Base-by-base conservation (phyloP, 768 basidiomycete genomes). In the Phanerochaete sordida region DNA sequence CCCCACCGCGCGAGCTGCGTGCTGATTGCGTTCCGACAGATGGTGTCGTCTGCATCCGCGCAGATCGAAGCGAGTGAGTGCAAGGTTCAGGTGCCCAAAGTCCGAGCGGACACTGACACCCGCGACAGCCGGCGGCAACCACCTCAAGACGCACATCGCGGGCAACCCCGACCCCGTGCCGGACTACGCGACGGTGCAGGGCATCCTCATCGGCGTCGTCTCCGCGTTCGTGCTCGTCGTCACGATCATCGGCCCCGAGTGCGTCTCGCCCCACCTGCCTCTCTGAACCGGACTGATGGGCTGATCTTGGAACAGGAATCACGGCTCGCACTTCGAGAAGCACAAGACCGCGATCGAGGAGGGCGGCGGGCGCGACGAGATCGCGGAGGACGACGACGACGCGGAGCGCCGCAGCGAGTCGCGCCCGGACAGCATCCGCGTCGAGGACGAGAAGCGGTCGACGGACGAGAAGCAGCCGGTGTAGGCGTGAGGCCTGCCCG, bases 161-260 rank as follows among this genome's bases (percentile, higher is more conserved):
- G 68, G 72, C 5, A 46, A 65, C 6, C 69, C 69, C 3, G 65
- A 62, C 31, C 61, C 59, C n/a, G 77, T 75, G 8, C 73, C 79
- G 11, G 77, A 82, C 64, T 82, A 81, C 57, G 80, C 77, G 15
- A 78, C 72, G 23, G 90, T 91, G 4, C 90, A 93, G 76, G 91
- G 90, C 43, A 94, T 98, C 68, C 79, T 98, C 37, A 87, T 97
- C 48, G 95, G 94, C 8, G 79, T 82, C 26, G 88, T 97, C 21
- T 79, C 90, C 1, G 86, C 84, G 0, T 95, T 88, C 63, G 84
- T 92, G 45, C 73, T 96, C 47, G 28, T 93, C 68, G 80, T 91
- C 66, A 88, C 87, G 13, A 75, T 93, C 63, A 71, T 96, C 58
- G 95, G 94, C 2, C 88, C 90, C 0, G 87, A 88, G 87, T 87